Base-by-base conservation (phyloP, 495 filamentous ascomycete genomes). In the Bryoglossum gracile region DNA sequence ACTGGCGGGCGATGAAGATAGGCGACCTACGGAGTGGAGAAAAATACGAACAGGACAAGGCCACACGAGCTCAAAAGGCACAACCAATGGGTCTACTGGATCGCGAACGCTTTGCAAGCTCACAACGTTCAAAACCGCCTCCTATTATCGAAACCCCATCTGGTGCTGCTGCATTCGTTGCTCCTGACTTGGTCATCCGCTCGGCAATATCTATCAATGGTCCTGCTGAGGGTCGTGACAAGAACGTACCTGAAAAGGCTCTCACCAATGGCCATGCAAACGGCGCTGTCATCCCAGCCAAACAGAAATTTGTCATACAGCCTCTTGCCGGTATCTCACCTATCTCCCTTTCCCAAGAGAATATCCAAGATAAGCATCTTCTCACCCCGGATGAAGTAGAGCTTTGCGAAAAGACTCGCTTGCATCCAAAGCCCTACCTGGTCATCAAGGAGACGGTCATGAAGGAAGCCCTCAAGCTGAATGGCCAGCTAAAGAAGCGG, bases 31-130 rank as follows among this genome's bases (percentile, higher is more conserved):
- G 84, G 42, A 77, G 80, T 24, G 94, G 94, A 18, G 89, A 95
- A 66, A 95, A 92, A 62, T 99, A 92, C 62, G 92, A 99, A 64
- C 73, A 82, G 48, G 94, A 97, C 60, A 99, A 97, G 64, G 72
- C 81, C 48, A 69, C 73, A 40, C 77, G 87, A 28, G 81, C 76
- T n/a, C 80, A 85, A 57, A 81, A 82, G 51, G 68, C 81, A 25
- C 69, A 77, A 42, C 83, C 83, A 0, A 78, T 83, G 65, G 83
- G 86, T 16, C 81, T 81, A 9, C 87, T 94, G 67, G 89, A 95
- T 53, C 82, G 89, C 9, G 81, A 80, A 55, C 68, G 81, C 14
- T 74, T 91, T 51, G 82, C 83, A 16, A 78, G 75, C 23, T 69
- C 72, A 8, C 78, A 82, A 54, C 71, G 80, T 16, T 57, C 62